Evolutionary conservation across 305 asterid species (phyloP), one percentile per base, ranked within the genome.

Genomic region (Fraxinus ornus): DNA sequence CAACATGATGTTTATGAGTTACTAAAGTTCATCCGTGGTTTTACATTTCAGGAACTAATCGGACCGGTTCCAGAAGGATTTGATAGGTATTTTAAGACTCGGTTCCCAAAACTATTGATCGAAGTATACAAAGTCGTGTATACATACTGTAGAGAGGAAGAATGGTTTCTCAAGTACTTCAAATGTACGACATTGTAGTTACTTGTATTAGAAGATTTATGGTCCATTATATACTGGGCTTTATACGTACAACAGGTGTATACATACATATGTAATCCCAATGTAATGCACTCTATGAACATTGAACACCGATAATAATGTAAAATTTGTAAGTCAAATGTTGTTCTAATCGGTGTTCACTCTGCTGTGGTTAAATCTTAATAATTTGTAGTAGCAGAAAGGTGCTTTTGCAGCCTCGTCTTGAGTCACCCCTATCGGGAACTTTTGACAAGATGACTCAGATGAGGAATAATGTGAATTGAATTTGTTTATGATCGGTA

Each of bases 21-120:
- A 72, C 60, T 78, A 70, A 39, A 28, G 24, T 57, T 22, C 60
- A 21, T 55, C 36, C 75, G 60, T 81, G 77, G 80, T 79, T 83
- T 76, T 81, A 10, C 5, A 77, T 88, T 81, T 76, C 95, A 95
- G 98, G 92, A 86, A 81, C 44, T 90, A 76, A 70, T 95, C 33
- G 98, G 99, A 84, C 76, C 94, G 2, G 85, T 95, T 13, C 99
- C 99, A 1, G 95, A 91, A 88, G 98, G 98, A 78, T 95, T 89
- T 72, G 94, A 94, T 66, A 78, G 86, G 77, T 94, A 94, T 87
- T 95, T 95, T 89, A 87, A 84, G 79, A 91, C 89, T 35, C 91
- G 94, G 84, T 95, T 92, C 80, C 99, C 98, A 0, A 91, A 90
- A 82, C 85, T 95, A 75, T 83, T 94, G 86, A 91, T 92, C 24